Base-by-base conservation (phyloP, 2,329 filamentous ascomycete species). In the Venturia aucupariae region DNA sequence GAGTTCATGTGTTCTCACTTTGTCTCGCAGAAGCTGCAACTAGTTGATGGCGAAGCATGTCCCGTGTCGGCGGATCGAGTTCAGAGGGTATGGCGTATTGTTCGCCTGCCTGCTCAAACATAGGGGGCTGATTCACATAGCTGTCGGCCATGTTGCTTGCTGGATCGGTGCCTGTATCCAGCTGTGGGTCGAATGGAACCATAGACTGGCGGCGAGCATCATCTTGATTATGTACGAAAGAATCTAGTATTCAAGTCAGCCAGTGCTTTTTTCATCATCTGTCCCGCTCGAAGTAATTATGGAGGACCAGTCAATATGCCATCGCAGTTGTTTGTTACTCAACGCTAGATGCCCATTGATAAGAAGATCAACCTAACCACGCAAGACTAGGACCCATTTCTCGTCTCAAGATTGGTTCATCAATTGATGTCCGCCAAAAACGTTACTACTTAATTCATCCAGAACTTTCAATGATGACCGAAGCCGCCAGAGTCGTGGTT, bases 21-120 rank as follows among this genome's bases (percentile, higher is more conserved):
- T 57, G 62, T 57, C 62, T 54, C 13, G 62, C 62, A 39, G 62
- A 63, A 57, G 46, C 42, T 35, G 62, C 62, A 27, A 63, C 62
- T 24, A 63, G n/a, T 39, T 63, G 62, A 30, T 46, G 51, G 5
- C 48, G 44, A 24, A 63, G 62, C 10, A 44, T 48, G 19, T 41
- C 46, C n/a, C 51, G 57, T 5, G 62, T 63, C 19, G 46, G 32
- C 4, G 24, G 42, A 15, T 63, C 62, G 5, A 63, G 51, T 13
- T 57, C 51, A 35, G 51, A 57, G 5, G 51, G 51, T 32, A 57
- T 19, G 5, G 51, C 30, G 19, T 57, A 57, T 32, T 57, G 51
- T 11, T 57, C 51, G 15, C 51, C 30, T 35, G 51, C 7, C 30
- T 57, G 51, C 19, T 57, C 51, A 35, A 32, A 57, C 15, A 57